Percentiles rank a stretch among this genome's conserved stretches.
These are phyloP conservation scores for Hypoxylon trugodes DNA, from an alignment of 495 filamentous ascomycete genomes.

Conservation along the genomic window DNA sequence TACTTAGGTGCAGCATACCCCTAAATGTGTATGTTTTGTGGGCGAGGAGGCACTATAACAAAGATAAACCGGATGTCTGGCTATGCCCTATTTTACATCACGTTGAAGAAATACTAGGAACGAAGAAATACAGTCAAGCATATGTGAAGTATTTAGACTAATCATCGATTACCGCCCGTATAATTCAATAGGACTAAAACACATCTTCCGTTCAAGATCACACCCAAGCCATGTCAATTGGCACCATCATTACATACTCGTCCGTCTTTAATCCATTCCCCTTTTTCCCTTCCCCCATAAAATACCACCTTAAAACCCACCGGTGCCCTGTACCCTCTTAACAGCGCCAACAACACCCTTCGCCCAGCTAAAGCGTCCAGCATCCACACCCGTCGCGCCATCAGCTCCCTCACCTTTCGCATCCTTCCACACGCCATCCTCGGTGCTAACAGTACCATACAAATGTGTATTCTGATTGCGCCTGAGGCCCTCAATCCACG, in stretches of 20 bases:
- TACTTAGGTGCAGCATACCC: no score
- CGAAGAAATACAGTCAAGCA: no score
- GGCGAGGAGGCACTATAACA: no score
- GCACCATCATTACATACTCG: neutral
- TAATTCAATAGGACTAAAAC: no score
- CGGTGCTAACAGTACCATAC: conserved; percentile 64
- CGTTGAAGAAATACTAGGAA: no score
- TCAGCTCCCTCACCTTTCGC: conserved; percentile 60
- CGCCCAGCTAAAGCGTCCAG: conserved; percentile 67
- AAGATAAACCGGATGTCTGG: no score
- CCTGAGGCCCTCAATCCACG: conserved; percentile 68
- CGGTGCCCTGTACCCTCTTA: conserved; percentile 66
- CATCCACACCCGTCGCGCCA: conserved; percentile 67
- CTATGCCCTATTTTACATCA: no score
- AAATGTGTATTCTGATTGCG: conserved; percentile 75
- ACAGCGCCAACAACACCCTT: conserved; percentile 70
- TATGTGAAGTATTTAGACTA: no score
- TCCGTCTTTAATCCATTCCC: neutral
- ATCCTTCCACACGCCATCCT: conserved; percentile 71
- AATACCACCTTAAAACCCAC: conserved; percentile 58
- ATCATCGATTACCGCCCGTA: no score
- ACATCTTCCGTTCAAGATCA: no score
- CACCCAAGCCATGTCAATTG: neutral
- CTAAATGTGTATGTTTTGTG: no score
- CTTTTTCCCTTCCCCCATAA: neutral